Evolutionary conservation across 257 asterid genomes (phyloP), one percentile per base, ranked within the genome.

Genomic region (Penstemon barbatus): DNA sequence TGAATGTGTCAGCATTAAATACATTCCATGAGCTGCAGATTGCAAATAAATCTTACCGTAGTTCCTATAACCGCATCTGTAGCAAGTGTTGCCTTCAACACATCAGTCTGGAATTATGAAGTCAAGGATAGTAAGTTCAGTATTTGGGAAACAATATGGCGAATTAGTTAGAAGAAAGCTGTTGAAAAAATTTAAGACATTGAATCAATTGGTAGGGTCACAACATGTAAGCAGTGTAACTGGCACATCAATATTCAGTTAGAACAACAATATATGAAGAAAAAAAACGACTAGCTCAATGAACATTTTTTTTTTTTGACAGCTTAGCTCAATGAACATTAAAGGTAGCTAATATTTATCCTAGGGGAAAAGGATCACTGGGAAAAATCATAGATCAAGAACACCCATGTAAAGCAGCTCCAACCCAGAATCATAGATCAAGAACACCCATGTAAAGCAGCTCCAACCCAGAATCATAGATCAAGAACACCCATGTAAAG

Each of bases 81-180:
- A 70, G 78, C 97, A 48, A 93, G 96, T 51, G 99, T 90, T 67
- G 97, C 96, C 86, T 93, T 93, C 83, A 93, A 86, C 67, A 87
- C 92, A 78, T 90, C 89, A 70, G 68, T 45, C 99, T 93, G 86
- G 57, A 73, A 74, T 61, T 59, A 51, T 19, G 50, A 72, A 62
- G 66, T 57, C 65, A 57, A 67, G 11, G 60, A 62, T 46, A 66
- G 42, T 53, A 74, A 41, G 69, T 44, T 54, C 42, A 7, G 46
- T 54, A 65, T 52, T 43, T 40, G 39, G 54, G 10, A 12, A 61
- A 46, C 25, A 65, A 56, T 48, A 43, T 50, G 10, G 13, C 57
- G 57, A 39, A 41, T 63, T 39, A 46, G 45, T 4, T 7, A 57
- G 52, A 62, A 44, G 5, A 42, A 49, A 72, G 44, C 65, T 63